Evolutionary conservation across 2,329 filamentous ascomycete genomes (phyloP).

Genomic region (Fusarium xylarioides): DNA sequence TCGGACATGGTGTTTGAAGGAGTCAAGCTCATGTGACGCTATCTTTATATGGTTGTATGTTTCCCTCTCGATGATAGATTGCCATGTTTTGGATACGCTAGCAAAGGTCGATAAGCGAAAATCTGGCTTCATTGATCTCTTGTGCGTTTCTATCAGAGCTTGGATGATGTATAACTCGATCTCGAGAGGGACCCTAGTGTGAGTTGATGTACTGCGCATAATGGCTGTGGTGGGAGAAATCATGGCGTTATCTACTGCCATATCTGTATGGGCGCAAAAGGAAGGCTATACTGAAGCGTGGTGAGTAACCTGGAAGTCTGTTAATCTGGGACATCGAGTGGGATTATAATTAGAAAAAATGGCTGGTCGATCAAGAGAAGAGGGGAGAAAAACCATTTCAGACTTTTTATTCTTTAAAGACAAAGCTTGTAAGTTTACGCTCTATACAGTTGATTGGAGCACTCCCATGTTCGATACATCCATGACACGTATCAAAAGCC

Average conservation of each 20-base stretch:
- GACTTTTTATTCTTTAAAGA: not conserved
- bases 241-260: not conserved
- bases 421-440: too few relatives aligned
- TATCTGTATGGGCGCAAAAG: not conserved
- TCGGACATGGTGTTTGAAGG: not conserved
- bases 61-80: not conserved
- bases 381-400: not conserved
- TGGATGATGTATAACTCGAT: not conserved
- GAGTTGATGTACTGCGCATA: too few relatives aligned
- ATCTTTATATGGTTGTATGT: not conserved
- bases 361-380: not conserved
- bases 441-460: not conserved
- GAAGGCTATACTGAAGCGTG: fast-evolving
- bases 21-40: not conserved
- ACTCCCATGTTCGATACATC: too few relatives aligned
- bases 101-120: not conserved
- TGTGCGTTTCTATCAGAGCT: not conserved
- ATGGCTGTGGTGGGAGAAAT: not conserved
- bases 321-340: not conserved
- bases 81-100: slow-evolving; percentile 15
- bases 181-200: not conserved
- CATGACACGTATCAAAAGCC: not conserved
- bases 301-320: too few relatives aligned
- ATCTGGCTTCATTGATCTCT: fast-evolving
- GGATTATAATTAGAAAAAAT: not conserved